Base-by-base conservation (phyloP, 225 moss, liverwort and hornwort species). In the Marchantia polymorpha region DNA sequence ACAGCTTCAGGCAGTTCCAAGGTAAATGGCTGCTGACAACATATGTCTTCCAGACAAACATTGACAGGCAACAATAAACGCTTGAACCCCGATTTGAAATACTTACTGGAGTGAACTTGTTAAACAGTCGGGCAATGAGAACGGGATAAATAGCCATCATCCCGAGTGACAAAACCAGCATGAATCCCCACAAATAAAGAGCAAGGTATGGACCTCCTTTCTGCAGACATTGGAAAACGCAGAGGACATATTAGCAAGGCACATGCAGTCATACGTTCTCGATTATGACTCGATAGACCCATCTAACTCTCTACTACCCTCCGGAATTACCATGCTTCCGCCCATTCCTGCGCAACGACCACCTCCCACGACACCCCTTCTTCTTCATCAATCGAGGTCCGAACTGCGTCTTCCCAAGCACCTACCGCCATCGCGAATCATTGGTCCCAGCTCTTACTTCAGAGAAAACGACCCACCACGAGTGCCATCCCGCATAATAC, bases 131-230 rank as follows among this genome's bases (percentile, higher is more conserved):
- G 13, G 99, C 99, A 66, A 99, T 99, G 54, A 99, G 84, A 56
- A 99, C 61, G 11, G 99, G 99, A 61, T 95, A 99, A 5, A 99
- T 82, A 15, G 95, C 93, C 99, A 99, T 99, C 89, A 99, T 78
- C 70, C 89, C 90, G 13, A 99, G 87, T 11, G 99, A 92, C 52
- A 99, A 83, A 61, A 93, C 80, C 67, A 99, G 58, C 99, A 95
- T 99, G 81, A 99, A 99, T 65, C 91, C 95, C 99, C 99, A 99
- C 26, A 99, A 74, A 84, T 99, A 99, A 23, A 99, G 88, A 56
- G 99, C 95, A 83, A 99, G 92, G 66, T 95, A 99, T 14, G 99
- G 99, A 6, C 99, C 99, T 47, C 99, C 99, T 75, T 91, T 92
- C 89, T 93, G 94, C 86, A 88, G 30, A 23, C 29, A n/a, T 80